Evolutionary conservation across 768 basidiomycete genomes (phyloP).

Genomic region (Termitomyces sp.): DNA sequence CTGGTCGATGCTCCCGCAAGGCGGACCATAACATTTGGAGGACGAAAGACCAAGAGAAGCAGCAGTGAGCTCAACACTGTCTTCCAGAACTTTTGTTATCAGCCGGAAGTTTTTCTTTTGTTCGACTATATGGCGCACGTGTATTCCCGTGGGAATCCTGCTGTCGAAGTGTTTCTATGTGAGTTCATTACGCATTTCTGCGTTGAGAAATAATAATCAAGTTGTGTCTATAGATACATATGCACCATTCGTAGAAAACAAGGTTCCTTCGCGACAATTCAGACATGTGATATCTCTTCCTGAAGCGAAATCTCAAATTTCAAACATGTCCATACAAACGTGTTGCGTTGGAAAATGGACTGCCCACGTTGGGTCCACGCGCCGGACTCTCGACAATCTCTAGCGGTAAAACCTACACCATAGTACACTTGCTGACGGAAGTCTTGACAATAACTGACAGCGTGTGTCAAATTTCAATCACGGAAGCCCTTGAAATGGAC

Average conservation of each 20-base stretch:
- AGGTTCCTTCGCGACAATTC: background rate
- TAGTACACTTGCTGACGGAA: background rate
- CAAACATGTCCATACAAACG: background rate
- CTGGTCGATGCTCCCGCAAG: slow-evolving; percentile 71
- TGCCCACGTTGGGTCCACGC: too few relatives aligned
- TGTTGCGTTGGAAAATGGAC: background rate
- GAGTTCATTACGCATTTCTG: background rate
- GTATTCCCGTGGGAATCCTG: background rate
- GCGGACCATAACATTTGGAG: slow-evolving; percentile 83
- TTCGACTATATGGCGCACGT: background rate
- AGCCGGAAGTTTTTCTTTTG: background rate
- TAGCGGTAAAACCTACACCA: background rate
- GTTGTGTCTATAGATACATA: background rate
- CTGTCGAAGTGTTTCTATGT: background rate
- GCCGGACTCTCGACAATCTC: too few relatives aligned
- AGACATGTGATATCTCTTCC: too few relatives aligned
- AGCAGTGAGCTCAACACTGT: slow-evolving; percentile 4
- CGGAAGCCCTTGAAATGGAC: too few relatives aligned
- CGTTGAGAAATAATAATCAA: background rate
- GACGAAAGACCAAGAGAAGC: slow-evolving; percentile 20
- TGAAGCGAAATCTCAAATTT: too few relatives aligned
- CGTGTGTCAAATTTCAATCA: too few relatives aligned
- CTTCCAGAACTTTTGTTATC: slow-evolving; percentile 9
- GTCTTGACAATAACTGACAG: background rate
- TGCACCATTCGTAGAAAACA: background rate